phyloP scores from a whole-genome alignment of 2,329 filamentous ascomycete species.

The Hypocreales sp. region DNA sequence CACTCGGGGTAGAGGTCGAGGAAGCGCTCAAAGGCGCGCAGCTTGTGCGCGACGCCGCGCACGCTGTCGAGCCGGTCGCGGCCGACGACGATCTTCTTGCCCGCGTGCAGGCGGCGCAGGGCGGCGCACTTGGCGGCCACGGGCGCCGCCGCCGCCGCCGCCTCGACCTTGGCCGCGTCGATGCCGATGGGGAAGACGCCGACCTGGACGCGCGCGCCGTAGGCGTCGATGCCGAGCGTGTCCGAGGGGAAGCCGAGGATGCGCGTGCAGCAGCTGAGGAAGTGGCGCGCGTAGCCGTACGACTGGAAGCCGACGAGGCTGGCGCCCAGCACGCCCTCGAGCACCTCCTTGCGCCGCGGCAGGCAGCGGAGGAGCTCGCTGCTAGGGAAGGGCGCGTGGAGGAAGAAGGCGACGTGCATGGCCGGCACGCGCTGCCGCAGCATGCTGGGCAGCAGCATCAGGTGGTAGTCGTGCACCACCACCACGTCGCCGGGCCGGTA shows the following conservation, averaged over 20 bases:
- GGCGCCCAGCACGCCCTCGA: constrained; percentile 78
- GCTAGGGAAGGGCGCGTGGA: constrained; percentile 89
- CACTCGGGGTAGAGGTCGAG: constrained; percentile 82
- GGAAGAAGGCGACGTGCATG: constrained; percentile 88
- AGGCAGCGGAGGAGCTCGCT: constrained; percentile 90
- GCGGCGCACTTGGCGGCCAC: constrained; percentile 58
- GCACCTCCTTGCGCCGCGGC: constrained; percentile 72
- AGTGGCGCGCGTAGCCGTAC: constrained; percentile 88
- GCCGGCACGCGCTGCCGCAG: constrained; percentile 73
- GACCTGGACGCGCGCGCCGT: constrained; percentile 76
- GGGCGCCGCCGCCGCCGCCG: constrained; percentile 54
- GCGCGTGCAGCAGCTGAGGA: constrained; percentile 83
- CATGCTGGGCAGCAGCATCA: constrained; percentile 79
- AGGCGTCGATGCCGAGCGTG: constrained; percentile 71
- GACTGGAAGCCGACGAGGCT: constrained; percentile 95
- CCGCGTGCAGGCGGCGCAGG: constrained; percentile 64
- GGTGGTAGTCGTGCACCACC: constrained; percentile 86
- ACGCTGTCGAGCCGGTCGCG: constrained; percentile 89
- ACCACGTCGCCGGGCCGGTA: constrained; percentile 91
- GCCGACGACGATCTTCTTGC: constrained; percentile 89
- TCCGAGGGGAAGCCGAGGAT: constrained; percentile 85
- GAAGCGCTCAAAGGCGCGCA: constrained; percentile 88
- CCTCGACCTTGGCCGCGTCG: constrained; percentile 66
- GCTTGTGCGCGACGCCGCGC: constrained; percentile 85
- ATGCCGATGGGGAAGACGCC: constrained; percentile 94